Conservation (phyloP, 2,329 filamentous ascomycete species). For the Xylariaceae sp. region DNA sequence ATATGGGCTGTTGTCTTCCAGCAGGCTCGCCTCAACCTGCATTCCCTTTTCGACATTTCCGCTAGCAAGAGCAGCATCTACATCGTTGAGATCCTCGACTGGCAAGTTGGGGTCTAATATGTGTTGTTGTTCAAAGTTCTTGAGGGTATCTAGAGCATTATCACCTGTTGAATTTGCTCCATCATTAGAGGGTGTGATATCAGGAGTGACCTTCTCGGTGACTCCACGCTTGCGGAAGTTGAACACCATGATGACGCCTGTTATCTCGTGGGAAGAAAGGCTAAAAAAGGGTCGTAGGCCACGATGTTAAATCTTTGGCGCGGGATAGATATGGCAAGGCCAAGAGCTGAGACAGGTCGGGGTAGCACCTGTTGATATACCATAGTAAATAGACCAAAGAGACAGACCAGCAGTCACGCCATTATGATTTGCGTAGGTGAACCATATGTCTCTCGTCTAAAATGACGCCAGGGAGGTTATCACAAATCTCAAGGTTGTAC, state of each 20-base stretch:
- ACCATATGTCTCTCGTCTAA: too few relatives aligned
- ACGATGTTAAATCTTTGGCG: too few relatives aligned
- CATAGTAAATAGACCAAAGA: too few relatives aligned
- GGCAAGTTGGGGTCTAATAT: conserved; percentile 61
- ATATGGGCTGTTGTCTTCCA: conserved; percentile 61
- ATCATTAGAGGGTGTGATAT: conserved; percentile 24
- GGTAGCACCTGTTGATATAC: too few relatives aligned
- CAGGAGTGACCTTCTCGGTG: conserved; percentile 20
- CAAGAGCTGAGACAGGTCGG: background rate
- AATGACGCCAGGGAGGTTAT: too few relatives aligned
- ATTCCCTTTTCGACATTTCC: conserved; percentile 49
- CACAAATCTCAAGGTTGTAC: too few relatives aligned
- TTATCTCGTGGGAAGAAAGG: background rate
- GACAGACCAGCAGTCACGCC: too few relatives aligned
- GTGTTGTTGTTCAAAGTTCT: conserved; percentile 53
- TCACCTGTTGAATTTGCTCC: conserved; percentile 21
- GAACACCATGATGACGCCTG: conserved; percentile 26
- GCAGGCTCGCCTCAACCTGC: conserved; percentile 48
- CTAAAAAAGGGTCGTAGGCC: background rate
- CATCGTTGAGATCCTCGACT: conserved; percentile 53
- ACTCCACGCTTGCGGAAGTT: conserved; percentile 30
- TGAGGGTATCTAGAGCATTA: conserved; percentile 32
- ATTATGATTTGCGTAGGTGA: too few relatives aligned
- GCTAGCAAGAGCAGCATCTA: conserved; percentile 50
- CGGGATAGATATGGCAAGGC: background rate